phyloP scores from a whole-genome alignment of 2,329 filamentous ascomycete genomes.

The Diaporthe sp. region DNA sequence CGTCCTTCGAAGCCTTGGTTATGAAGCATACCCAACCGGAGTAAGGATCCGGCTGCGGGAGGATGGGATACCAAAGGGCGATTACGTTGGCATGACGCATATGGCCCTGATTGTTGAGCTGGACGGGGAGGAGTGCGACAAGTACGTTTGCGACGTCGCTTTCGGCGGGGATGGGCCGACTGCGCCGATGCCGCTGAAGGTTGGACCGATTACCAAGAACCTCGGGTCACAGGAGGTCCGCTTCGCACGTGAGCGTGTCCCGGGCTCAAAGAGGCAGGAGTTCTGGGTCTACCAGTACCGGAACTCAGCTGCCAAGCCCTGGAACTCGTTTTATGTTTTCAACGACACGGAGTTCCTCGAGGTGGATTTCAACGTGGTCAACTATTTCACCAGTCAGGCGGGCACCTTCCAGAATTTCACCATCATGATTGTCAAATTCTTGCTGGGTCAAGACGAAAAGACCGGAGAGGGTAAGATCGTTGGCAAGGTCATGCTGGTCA shows the following conservation, averaged over 20 bases:
- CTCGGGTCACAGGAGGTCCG: slow-evolving; percentile 70
- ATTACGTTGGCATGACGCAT: slow-evolving; percentile 61
- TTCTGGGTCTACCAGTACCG: slow-evolving; percentile 76
- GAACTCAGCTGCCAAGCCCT: slow-evolving; percentile 61
- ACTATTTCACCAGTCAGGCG: slow-evolving; percentile 66
- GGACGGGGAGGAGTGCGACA: slow-evolving; percentile 52
- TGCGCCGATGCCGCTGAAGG: slow-evolving; percentile 66
- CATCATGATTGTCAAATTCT: slow-evolving; percentile 68
- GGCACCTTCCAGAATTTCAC: slow-evolving; percentile 66
- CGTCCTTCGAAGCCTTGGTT: slow-evolving; percentile 47
- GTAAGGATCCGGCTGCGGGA: slow-evolving; percentile 61
- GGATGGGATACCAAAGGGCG: slow-evolving; percentile 55
- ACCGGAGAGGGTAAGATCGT: slow-evolving; percentile 59
- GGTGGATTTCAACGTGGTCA: slow-evolving; percentile 73
- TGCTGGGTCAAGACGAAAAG: slow-evolving; percentile 58
- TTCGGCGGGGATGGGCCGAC: slow-evolving; percentile 76
- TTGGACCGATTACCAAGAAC: slow-evolving; percentile 59
- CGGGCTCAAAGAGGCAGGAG: slow-evolving; percentile 58
- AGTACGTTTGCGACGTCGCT: slow-evolving; percentile 72
- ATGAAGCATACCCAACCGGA: slow-evolving; percentile 58
- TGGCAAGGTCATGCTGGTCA: slow-evolving; percentile 67
- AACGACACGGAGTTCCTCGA: slow-evolving; percentile 74
- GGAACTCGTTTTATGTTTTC: slow-evolving; percentile 76
- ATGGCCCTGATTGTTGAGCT: slow-evolving; percentile 74
- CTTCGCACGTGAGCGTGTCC: slow-evolving; percentile 63